Conservation (phyloP, 768 basidiomycete genomes). For the Phallus indusiatus region DNA sequence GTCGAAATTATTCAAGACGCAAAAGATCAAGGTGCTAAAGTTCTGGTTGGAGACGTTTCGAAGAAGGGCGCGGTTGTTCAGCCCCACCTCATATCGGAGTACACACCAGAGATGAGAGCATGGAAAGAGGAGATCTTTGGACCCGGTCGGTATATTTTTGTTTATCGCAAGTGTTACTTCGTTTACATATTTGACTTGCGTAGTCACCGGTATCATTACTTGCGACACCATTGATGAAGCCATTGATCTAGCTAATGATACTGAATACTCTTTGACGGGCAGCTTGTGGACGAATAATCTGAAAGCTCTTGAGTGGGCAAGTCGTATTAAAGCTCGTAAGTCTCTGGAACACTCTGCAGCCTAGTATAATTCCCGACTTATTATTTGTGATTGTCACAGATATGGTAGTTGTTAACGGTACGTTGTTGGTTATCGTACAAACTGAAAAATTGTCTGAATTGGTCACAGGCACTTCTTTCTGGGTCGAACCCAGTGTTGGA, state of each 20-base stretch:
- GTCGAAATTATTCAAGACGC: constrained; percentile 36
- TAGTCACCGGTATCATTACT: constrained; percentile 35
- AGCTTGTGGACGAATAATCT: constrained; percentile 43
- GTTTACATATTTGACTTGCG: neutral
- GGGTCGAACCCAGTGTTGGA: neutral
- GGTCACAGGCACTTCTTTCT: constrained; percentile 12
- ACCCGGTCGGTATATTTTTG: constrained; percentile 28
- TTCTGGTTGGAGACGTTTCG: constrained; percentile 34
- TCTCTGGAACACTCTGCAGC: neutral
- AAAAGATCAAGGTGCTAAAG: constrained; percentile 31
- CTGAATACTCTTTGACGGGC: constrained; percentile 41
- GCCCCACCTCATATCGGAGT: constrained; percentile 41
- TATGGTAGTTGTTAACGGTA: neutral
- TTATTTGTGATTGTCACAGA: neutral
- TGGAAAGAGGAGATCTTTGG: constrained; percentile 59
- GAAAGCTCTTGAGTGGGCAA: constrained; percentile 32
- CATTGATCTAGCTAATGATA: constrained; percentile 43
- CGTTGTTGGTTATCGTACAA: constrained; percentile 47
- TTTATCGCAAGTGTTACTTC: neutral
- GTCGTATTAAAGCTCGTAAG: constrained; percentile 38
- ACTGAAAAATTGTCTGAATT: constrained; percentile 43
- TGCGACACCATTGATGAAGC: constrained; percentile 46
- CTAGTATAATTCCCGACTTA: neutral
- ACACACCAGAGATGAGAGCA: constrained; percentile 38
- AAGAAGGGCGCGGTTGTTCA: constrained; percentile 33